A percentile compares a stretch with the other conserved stretches of the same genome.
Evolutionary conservation across 148 eudicot genomes (phyloP).

Genomic region (Dysphania ambrosioides): DNA sequence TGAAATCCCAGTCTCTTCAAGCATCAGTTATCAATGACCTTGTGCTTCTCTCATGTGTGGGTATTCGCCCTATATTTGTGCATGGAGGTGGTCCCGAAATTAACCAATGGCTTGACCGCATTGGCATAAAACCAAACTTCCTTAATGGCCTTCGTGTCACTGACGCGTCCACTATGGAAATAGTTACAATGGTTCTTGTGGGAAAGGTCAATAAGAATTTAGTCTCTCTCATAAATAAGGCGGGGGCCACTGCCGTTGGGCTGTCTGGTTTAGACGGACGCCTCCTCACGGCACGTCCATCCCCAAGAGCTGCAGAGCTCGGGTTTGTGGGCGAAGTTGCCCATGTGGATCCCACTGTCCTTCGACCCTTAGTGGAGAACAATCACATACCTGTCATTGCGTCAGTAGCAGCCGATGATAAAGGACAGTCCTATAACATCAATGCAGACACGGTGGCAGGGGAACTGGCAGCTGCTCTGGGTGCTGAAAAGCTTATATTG

Average conservation of each 20-base stretch:
- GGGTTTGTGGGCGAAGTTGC: conserved; percentile 87
- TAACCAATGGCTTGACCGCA: conserved; percentile 51
- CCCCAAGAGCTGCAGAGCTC: conserved; percentile 49
- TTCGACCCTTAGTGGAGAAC: conserved; percentile 52
- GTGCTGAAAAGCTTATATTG: conserved; percentile 78
- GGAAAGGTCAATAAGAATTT: conserved; percentile 72
- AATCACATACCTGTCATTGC: conserved; percentile 70
- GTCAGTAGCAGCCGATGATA: conserved; percentile 64
- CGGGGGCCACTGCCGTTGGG: conserved; percentile 76
- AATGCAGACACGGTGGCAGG: conserved; percentile 87
- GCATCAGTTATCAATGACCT: conserved; percentile 69
- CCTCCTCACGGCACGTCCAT: conserved; percentile 62
- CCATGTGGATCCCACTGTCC: conserved; percentile 48
- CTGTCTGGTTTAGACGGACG: conserved; percentile 70
- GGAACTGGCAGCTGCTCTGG: conserved; percentile 69
- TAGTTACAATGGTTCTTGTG: conserved; percentile 77
- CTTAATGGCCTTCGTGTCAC: conserved; percentile 71
- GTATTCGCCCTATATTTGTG: conserved; percentile 62
- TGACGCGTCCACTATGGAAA: conserved; percentile 73
- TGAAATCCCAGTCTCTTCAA: conserved; percentile 68
- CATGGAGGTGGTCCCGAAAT: conserved; percentile 89
- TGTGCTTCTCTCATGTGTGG: conserved; percentile 67
- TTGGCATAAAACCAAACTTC: conserved; percentile 60
- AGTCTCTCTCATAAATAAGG: conserved; percentile 68
- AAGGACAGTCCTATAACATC: conserved; percentile 66